Evolutionary conservation across 1,139 yeast genomes (phyloP), one percentile per base, ranked within the genome.

Genomic region (Geotrichum citri-aurantii): DNA sequence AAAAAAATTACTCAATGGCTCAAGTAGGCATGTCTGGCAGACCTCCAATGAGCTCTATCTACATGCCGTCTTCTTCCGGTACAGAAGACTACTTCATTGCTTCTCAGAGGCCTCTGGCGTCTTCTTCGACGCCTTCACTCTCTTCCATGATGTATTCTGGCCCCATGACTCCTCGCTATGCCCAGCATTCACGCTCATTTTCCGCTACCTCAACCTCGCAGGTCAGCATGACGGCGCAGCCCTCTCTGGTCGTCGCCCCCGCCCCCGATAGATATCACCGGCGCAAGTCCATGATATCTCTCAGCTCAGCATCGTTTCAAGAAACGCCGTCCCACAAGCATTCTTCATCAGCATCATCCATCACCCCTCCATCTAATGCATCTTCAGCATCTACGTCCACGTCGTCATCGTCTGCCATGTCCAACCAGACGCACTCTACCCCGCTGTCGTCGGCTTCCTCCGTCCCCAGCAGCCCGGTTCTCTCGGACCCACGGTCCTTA

Each of bases 181-280:
- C 42, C 33, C 58, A 54, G 14, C 54, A 57, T 19, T 40, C 61
- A n/a, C 56, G 53, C 31, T 58, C 61, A 3, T 50, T 55, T 14
- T 55, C 61, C 2, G 17, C 55, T 4, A 50, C 40, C 19, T 55
- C 55, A 21, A 24, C 26, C 27, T 52, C 37, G 19, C 54, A 40
- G 17, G 11, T 42, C 48, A 40, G 33, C 52, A 50, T 54, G n/a
- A 33, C 33, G 31, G 21, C 57, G 12, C 60, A 57, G 23, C 60
- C 60, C 8, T 57, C 60, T 7, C 42, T 57, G 11, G 40, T 54
- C 6, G 57, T 58, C 12, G 55, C 57, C 24, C 59, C 58, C 14
- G 62, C 62, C 46, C 73, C 73, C 19, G 72, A 66, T 52, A 60
- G 73, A 21, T 70, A 70, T 55, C 72, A 70, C 58, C 67, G 73